Conservation (phyloP, 345 rosid genomes). For the Salix arbutifolia region DNA sequence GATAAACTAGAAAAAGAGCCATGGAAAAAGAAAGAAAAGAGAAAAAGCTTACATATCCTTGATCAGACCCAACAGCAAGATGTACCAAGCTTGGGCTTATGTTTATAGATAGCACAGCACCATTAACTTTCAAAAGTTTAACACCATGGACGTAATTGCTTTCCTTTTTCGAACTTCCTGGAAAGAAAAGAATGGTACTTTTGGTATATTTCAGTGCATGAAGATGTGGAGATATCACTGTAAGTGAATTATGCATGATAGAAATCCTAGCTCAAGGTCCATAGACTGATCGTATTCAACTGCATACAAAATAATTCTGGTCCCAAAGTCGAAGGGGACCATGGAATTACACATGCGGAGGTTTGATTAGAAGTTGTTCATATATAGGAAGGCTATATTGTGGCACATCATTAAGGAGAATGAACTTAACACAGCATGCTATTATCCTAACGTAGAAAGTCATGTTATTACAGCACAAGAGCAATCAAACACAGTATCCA, state of each 20-base stretch:
- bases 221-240: not conserved
- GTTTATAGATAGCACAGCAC: conserved; percentile 55
- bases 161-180: conserved; percentile 72
- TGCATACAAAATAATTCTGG: not conserved
- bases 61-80: conserved; percentile 75
- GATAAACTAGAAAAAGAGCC: not conserved
- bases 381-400: too few relatives aligned
- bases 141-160: conserved; percentile 58
- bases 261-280: not conserved
- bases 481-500: not conserved
- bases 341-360: too few relatives aligned
- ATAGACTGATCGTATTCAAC: not conserved
- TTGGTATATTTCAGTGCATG: not conserved
- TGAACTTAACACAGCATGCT: too few relatives aligned
- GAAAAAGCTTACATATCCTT: conserved; percentile 69
- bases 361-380: too few relatives aligned
- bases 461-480: too few relatives aligned
- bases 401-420: too few relatives aligned
- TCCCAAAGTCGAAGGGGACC: not conserved
- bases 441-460: too few relatives aligned
- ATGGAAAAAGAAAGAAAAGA: not conserved
- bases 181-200: not conserved
- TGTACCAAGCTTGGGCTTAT: conserved; percentile 45
- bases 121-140: conserved; percentile 62
- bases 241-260: not conserved